These are phyloP conservation scores for Xylaria sp. DNA, from an alignment of 2,329 filamentous ascomycete genomes.

Conservation along the genomic window DNA sequence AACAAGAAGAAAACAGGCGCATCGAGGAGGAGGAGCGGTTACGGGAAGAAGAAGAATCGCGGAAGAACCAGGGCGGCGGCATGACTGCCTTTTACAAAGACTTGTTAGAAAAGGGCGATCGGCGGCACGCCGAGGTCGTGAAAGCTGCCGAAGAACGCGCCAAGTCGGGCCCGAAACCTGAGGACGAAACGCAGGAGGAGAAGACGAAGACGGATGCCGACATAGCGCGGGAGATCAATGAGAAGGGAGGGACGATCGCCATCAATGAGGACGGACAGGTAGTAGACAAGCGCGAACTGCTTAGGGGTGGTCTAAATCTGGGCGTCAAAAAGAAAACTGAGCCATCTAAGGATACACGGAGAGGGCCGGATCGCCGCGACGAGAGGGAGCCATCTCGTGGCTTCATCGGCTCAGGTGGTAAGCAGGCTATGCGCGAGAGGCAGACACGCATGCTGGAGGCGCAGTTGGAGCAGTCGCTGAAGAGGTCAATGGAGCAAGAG, in stretches of 20 bases:
- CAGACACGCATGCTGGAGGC: slow-evolving; percentile 83
- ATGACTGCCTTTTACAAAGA: slow-evolving; percentile 84
- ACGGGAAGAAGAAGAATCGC: slow-evolving; percentile 71
- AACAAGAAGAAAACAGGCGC: slow-evolving; percentile 78
- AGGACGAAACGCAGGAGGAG: slow-evolving; percentile 51
- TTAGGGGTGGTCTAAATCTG: slow-evolving; percentile 80
- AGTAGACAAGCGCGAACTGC: slow-evolving; percentile 83
- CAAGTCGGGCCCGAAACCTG: slow-evolving; percentile 53
- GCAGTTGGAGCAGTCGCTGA: slow-evolving; percentile 78
- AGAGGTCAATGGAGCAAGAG: slow-evolving; percentile 76
- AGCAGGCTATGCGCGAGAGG: slow-evolving; percentile 76
- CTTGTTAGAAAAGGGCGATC: slow-evolving; percentile 75
- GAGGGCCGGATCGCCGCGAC: slow-evolving; percentile 45
- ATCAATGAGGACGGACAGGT: slow-evolving; percentile 86
- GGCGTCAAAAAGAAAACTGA: slow-evolving; percentile 68
- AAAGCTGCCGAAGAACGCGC: slow-evolving; percentile 70
- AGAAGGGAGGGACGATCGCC: slow-evolving; percentile 68
- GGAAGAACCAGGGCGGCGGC: slow-evolving; percentile 72
- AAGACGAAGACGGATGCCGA: slow-evolving; percentile 69
- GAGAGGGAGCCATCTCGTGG: slow-evolving; percentile 47
- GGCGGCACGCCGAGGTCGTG: slow-evolving; percentile 74
- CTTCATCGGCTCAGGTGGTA: slow-evolving; percentile 60
- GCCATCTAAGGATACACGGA: slow-evolving; percentile 48
- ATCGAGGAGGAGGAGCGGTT: slow-evolving; percentile 77
- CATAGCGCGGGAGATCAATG: slow-evolving; percentile 73